Evolutionary conservation across 768 basidiomycete genomes (phyloP).

Genomic region (Mrakia hoshinonis): DNA sequence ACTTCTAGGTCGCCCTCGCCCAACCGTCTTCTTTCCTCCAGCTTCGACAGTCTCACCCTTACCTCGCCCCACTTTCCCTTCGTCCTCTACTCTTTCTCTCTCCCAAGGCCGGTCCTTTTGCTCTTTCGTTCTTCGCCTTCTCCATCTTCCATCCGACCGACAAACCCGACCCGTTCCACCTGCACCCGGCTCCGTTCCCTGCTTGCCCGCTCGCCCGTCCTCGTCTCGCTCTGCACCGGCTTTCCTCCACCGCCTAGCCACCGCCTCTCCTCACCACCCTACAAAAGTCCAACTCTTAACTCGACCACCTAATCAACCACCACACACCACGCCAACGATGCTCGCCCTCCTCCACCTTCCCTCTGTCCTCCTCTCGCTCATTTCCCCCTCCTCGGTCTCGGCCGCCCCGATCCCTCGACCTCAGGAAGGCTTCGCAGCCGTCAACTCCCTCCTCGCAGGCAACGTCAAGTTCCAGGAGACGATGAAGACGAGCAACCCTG

Average conservation of each 20-base stretch:
- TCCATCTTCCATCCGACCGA: too few species aligned
- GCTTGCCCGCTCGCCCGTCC: not conserved
- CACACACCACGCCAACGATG: too few species aligned
- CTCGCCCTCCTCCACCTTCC: not conserved
- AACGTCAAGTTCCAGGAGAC: not conserved
- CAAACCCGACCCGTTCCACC: too few species aligned
- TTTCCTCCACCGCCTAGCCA: too few species aligned
- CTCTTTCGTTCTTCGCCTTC: not conserved
- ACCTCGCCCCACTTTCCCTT: not conserved
- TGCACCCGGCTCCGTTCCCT: too few species aligned
- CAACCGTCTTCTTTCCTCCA: not conserved
- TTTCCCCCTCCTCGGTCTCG: not conserved
- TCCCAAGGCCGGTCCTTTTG: not conserved
- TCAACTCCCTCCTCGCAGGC: not conserved
- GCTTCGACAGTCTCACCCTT: not conserved
- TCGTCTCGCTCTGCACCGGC: not conserved
- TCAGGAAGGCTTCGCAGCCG: not conserved
- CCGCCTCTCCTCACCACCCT: too few species aligned
- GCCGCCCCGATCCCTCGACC: constrained; percentile 11
- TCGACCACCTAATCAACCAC: too few species aligned
- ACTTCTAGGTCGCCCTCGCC: not conserved
- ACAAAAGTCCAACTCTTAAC: not conserved
- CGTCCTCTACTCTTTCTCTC: not conserved
- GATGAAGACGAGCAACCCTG: not conserved
- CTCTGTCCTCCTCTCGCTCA: not conserved